Evolutionary conservation across 2,329 filamentous ascomycete genomes (phyloP).

Genomic region (Aspergillus amoenus): DNA sequence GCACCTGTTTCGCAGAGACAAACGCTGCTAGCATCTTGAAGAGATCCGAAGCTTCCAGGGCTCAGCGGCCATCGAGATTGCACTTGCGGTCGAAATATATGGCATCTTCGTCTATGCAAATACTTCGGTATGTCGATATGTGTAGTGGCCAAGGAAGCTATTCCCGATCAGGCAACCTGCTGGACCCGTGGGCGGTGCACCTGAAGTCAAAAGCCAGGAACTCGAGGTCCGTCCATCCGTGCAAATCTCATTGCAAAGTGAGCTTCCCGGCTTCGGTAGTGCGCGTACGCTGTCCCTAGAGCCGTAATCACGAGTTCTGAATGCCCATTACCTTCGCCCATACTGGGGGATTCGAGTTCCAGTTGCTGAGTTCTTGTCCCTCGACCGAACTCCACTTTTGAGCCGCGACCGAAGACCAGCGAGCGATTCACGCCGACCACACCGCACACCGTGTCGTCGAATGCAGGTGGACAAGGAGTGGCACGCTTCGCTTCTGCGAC

Average conservation of each 20-base stretch:
- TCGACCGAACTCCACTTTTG: not conserved
- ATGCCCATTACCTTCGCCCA: not conserved
- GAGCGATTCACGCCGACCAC: constrained; percentile 6
- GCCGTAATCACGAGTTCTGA: not conserved
- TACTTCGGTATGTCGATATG: not conserved
- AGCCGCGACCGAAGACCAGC: constrained; percentile 1
- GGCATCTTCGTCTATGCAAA: too few species aligned
- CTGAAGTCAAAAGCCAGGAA: not conserved
- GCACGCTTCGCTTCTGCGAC: constrained; percentile 29
- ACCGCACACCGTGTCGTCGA: constrained; percentile 26
- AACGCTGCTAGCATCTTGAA: not conserved
- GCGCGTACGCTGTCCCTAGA: not conserved
- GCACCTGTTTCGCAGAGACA: not conserved
- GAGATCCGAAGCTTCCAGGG: not conserved
- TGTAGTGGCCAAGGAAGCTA: not conserved
- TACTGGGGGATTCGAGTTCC: not conserved
- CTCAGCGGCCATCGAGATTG: not conserved
- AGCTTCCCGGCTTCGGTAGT: not conserved
- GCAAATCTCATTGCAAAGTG: not conserved
- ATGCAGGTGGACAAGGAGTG: constrained; percentile 24
- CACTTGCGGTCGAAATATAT: not conserved
- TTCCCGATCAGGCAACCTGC: not conserved
- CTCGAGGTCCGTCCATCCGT: too few species aligned
- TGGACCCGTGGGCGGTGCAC: not conserved
- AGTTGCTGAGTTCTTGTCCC: not conserved